Evolutionary conservation across 148 eudicot species (phyloP).

Genomic region (Rhododendron mucronatum): DNA sequence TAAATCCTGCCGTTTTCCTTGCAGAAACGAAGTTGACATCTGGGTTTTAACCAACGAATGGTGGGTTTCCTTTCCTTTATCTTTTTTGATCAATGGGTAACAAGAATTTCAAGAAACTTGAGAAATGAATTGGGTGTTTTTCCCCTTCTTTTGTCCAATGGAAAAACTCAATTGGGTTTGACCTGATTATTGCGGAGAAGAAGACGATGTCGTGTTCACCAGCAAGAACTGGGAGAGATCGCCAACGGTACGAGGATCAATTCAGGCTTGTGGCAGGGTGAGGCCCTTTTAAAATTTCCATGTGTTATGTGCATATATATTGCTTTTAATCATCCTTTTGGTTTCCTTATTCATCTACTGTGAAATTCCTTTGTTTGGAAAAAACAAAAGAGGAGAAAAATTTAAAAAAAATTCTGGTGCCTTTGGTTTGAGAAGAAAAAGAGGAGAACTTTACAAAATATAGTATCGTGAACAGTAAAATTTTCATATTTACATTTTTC

Average conservation of each 20-base stretch:
- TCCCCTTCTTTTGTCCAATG: neutral
- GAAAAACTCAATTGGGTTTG: neutral
- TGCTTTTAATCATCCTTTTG: neutral
- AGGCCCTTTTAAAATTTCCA: neutral
- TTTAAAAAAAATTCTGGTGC: neutral
- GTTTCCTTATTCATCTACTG: neutral
- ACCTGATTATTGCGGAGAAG: constrained; percentile 1
- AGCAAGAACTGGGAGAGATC: constrained; percentile 21
- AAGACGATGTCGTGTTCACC: constrained; percentile 12
- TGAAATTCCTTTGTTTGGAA: neutral
- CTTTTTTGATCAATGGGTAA: neutral
- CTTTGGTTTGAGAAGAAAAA: neutral
- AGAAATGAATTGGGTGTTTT: neutral
- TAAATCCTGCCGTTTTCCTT: neutral
- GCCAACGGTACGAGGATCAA: constrained; percentile 19
- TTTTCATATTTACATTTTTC: neutral
- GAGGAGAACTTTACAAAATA: neutral
- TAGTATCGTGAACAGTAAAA: neutral
- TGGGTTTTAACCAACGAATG: constrained; percentile 2
- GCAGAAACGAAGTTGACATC: neutral
- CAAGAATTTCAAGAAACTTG: neutral
- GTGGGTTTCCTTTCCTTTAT: neutral
- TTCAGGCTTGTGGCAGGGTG: constrained; percentile 25
- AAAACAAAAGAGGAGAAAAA: no score
- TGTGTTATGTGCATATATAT: neutral